Conservation (phyloP, 1,284 basidiomycete genomes). For the Leccinum colubrinum region DNA sequence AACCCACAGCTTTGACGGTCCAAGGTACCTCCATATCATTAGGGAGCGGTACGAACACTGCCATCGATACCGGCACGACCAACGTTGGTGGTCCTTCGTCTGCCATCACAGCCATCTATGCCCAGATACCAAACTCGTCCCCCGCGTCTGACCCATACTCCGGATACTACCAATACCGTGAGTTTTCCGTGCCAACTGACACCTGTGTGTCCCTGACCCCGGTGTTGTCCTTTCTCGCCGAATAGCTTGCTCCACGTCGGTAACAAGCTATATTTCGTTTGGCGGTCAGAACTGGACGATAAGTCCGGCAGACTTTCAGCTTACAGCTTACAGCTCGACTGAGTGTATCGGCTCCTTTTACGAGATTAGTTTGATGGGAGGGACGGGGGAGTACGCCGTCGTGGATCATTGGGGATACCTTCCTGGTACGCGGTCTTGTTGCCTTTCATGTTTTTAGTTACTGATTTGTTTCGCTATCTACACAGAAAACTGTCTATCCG, state of each 20-base stretch:
- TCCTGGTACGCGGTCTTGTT: conserved; percentile 28
- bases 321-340: conserved; percentile 33
- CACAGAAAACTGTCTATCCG: no score
- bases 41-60: conserved; percentile 22
- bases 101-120: conserved; percentile 36
- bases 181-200: not conserved
- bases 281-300: conserved; percentile 46
- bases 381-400: conserved; percentile 21
- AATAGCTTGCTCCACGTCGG: conserved; percentile 23
- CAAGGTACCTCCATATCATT: conserved; percentile 30
- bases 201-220: not conserved
- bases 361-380: conserved; percentile 31
- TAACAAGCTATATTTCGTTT: conserved; percentile 38
- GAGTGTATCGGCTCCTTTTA: conserved; percentile 51
- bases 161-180: conserved; percentile 35
- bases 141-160: conserved; percentile 18
- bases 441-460: no score
- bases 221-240: not conserved
- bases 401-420: conserved; percentile 56
- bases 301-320: conserved; percentile 44
- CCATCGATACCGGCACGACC: conserved; percentile 45
- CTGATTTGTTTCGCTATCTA: no score
- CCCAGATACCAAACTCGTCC: conserved; percentile 35
- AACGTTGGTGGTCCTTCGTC: conserved; percentile 37
- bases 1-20: conserved; percentile 26